Evolutionary conservation across 495 filamentous ascomycete species (phyloP).

Genomic region (Neurospora cerealis): DNA sequence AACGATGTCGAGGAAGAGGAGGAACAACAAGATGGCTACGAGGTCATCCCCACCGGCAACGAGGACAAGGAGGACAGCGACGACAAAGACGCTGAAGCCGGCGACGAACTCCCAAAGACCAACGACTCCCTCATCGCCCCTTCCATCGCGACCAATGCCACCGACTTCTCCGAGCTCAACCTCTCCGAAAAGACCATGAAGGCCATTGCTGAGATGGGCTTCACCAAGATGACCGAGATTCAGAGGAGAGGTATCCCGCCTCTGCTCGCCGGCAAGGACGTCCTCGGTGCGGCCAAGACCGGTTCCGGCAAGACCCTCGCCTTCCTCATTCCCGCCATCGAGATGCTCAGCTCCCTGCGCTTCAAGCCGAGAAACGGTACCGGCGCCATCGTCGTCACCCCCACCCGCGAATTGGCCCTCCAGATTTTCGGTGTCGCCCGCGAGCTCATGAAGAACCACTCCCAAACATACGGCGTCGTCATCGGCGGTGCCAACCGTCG

Average conservation of each 20-base stretch:
- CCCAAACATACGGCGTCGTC: constrained; percentile 86
- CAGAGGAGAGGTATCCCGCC: constrained; percentile 83
- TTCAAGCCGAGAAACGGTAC: constrained; percentile 74
- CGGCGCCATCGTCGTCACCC: constrained; percentile 78
- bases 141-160: constrained; percentile 22
- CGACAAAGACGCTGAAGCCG: constrained; percentile 16
- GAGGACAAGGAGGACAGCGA: constrained; percentile 16
- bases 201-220: constrained; percentile 84
- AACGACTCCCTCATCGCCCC: constrained; percentile 21
- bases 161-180: constrained; percentile 67
- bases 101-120: constrained; percentile 4
- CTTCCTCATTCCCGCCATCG: constrained; percentile 88
- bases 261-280: constrained; percentile 80
- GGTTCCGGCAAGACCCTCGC: constrained; percentile 92
- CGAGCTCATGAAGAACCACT: constrained; percentile 69
- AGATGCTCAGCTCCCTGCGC: constrained; percentile 82
- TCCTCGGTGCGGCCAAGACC: constrained; percentile 93
- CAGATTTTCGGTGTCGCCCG: constrained; percentile 95
- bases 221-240: constrained; percentile 93
- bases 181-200: constrained; percentile 79
- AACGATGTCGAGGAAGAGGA: constrained; percentile 6
- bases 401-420: constrained; percentile 81
- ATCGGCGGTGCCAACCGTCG: constrained; percentile 91
- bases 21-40: not conserved
- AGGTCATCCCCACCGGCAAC: constrained; percentile 12